Evolutionary conservation across 2,329 filamentous ascomycete species (phyloP).

Genomic region (Neophaeococcomyces aloes): DNA sequence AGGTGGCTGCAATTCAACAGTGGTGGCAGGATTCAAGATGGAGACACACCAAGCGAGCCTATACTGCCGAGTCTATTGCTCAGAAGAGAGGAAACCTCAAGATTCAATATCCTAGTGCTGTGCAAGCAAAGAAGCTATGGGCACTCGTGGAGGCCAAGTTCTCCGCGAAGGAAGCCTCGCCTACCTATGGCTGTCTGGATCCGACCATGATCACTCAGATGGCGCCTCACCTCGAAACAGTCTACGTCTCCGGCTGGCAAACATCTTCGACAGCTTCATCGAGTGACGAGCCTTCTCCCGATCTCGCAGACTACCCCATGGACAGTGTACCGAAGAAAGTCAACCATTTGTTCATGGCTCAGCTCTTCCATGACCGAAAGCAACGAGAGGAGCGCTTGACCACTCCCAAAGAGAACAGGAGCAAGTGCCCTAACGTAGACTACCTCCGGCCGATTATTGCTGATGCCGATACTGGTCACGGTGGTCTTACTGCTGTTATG

Average conservation of each 20-base stretch:
- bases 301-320: constrained; percentile 95
- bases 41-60: constrained; percentile 83
- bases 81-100: constrained; percentile 85
- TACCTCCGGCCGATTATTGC: constrained; percentile 93
- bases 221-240: constrained; percentile 96
- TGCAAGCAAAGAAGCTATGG: constrained; percentile 90
- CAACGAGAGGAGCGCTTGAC: constrained; percentile 89
- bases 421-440: constrained; percentile 68
- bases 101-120: constrained; percentile 84
- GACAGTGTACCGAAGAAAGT: constrained; percentile 99
- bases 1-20: constrained; percentile 78
- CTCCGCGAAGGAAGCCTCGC: constrained; percentile 72
- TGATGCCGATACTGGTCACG: constrained; percentile 94
- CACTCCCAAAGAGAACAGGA: constrained; percentile 60
- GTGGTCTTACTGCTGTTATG: constrained; percentile 96
- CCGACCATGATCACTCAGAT: constrained; percentile 99
- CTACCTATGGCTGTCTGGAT: constrained; percentile 93
- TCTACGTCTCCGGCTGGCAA: constrained; percentile 99
- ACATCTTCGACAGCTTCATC: constrained; percentile 92
- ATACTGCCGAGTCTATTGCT: constrained; percentile 93
- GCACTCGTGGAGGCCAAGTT: constrained; percentile 76
- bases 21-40: constrained; percentile 94
- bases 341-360: constrained; percentile 91
- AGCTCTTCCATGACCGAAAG: constrained; percentile 98
- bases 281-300: constrained; percentile 90